Evolutionary conservation across 2,329 filamentous ascomycete species (phyloP).

Genomic region (Aspergillus transmontanensis): DNA sequence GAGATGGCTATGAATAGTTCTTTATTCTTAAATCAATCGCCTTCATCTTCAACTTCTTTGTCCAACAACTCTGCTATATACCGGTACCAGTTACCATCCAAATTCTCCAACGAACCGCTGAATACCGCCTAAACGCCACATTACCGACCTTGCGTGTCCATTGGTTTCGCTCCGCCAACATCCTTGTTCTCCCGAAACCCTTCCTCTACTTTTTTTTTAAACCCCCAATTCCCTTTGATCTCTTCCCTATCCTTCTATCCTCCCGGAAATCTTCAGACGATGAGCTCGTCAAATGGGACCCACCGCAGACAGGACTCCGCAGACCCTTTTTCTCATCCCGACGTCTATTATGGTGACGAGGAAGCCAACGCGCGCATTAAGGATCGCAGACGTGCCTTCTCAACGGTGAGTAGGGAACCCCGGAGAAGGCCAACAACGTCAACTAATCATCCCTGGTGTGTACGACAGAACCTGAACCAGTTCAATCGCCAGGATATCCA

Average conservation of each 20-base stretch:
- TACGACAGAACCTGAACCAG: conserved; percentile 36
- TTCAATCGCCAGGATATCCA: conserved; percentile 41
- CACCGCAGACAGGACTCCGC: conserved; percentile 45
- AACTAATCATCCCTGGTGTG: conserved; percentile 14
- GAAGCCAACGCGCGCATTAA: conserved; percentile 50
- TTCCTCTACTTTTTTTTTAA: conserved; percentile 2
- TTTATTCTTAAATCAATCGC: background rate
- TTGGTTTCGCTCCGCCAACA: conserved; percentile 8
- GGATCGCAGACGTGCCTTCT: conserved; percentile 56
- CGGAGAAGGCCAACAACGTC: conserved; percentile 15
- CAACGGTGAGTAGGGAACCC: conserved; percentile 50
- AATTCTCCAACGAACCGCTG: background rate
- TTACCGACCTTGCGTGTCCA: conserved; percentile 4
- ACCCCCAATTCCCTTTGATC: background rate
- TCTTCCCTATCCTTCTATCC: background rate
- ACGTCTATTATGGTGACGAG: conserved; percentile 61
- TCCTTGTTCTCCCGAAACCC: conserved; percentile 7
- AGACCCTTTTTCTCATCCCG: conserved; percentile 61
- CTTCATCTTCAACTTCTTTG: background rate
- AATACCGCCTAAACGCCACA: conserved; percentile 7
- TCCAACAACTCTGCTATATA: background rate
- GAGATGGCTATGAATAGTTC: background rate
- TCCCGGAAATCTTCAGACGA: conserved; percentile 24
- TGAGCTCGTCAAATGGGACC: conserved; percentile 45
- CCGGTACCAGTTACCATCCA: background rate